Percentiles rank a stretch among this genome's conserved stretches.
These are phyloP conservation scores for Scedosporium boydii DNA, from an alignment of 2,329 filamentous ascomycete genomes.

Conservation along the genomic window DNA sequence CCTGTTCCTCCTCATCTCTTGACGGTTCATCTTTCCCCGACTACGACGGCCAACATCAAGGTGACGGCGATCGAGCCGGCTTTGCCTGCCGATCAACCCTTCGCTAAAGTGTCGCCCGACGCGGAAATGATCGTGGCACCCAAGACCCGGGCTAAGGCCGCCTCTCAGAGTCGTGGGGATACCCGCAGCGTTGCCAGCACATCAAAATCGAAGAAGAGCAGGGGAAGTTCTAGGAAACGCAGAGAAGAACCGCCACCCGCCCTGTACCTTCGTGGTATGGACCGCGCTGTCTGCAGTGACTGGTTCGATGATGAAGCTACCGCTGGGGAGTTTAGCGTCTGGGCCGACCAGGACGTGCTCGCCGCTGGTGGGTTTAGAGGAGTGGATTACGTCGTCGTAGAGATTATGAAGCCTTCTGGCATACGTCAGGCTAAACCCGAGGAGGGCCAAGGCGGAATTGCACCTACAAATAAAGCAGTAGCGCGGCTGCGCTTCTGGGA, in stretches of 20 bases:
- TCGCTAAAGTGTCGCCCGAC: conserved; percentile 87
- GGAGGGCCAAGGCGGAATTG: conserved; percentile 42
- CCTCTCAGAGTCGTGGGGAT: conserved; percentile 45
- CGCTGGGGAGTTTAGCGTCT: conserved; percentile 54
- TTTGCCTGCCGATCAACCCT: conserved; percentile 57
- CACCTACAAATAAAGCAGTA: conserved; percentile 56
- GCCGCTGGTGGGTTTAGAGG: conserved; percentile 64
- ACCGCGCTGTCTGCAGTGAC: conserved; percentile 57
- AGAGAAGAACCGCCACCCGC: conserved; percentile 59
- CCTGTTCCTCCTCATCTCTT: conserved; percentile 61
- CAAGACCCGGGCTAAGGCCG: conserved; percentile 67
- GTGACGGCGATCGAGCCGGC: conserved; percentile 75
- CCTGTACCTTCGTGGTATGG: conserved; percentile 73
- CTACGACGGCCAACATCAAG: conserved; percentile 86
- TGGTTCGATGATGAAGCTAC: conserved; percentile 67
- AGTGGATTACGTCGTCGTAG: conserved; percentile 68
- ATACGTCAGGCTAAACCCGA: conserved; percentile 63
- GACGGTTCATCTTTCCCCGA: conserved; percentile 87
- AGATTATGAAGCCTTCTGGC: conserved; percentile 75
- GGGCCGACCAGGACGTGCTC: conserved; percentile 74
- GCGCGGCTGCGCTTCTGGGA: conserved; percentile 72
- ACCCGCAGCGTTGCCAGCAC: conserved; percentile 72
- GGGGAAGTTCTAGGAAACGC: conserved; percentile 51
- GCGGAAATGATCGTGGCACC: conserved; percentile 96
- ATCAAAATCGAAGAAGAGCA: conserved; percentile 70